Conservation (phyloP, 306 rosid genomes). For the Urtica urens region DNA sequence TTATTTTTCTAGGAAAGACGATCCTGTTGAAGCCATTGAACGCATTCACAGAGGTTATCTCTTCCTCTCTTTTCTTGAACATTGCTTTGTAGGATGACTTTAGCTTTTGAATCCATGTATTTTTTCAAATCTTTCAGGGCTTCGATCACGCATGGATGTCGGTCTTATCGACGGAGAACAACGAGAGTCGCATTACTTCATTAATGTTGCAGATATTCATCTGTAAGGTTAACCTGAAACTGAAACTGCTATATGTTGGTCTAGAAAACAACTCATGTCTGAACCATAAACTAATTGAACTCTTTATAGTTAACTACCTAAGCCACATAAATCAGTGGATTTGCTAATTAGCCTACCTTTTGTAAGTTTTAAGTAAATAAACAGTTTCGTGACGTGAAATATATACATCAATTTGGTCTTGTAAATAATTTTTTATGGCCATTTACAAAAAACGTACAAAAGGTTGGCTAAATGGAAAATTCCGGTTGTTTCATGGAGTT, state of each 20-base stretch:
- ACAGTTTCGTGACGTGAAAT: too few species aligned
- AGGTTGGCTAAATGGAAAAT: too few species aligned
- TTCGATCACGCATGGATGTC: conserved; percentile 58
- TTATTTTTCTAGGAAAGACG: conserved; percentile 53
- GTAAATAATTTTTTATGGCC: too few species aligned
- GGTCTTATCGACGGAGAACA: conserved; percentile 58
- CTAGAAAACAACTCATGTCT: conserved; percentile 1
- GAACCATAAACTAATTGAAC: neutral
- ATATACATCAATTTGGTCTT: too few species aligned
- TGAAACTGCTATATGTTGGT: conserved; percentile 6
- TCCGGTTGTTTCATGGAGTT: too few species aligned
- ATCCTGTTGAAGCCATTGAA: conserved; percentile 75
- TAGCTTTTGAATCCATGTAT: neutral
- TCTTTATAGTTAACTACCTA: too few species aligned
- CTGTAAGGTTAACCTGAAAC: conserved; percentile 56
- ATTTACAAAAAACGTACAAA: too few species aligned
- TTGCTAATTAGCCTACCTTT: too few species aligned
- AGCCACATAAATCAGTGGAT: too few species aligned
- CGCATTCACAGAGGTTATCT: conserved; percentile 59
- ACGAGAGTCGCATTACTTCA: conserved; percentile 57
- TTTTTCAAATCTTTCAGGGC: conserved; percentile 27
- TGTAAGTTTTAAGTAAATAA: too few species aligned
- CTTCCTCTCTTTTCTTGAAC: conserved; percentile 5
- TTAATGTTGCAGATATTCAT: conserved; percentile 89
- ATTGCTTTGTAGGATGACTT: neutral